These are phyloP conservation scores for Lachancea kluyveri DNA, from an alignment of 805 yeast species.

Conservation along the genomic window DNA sequence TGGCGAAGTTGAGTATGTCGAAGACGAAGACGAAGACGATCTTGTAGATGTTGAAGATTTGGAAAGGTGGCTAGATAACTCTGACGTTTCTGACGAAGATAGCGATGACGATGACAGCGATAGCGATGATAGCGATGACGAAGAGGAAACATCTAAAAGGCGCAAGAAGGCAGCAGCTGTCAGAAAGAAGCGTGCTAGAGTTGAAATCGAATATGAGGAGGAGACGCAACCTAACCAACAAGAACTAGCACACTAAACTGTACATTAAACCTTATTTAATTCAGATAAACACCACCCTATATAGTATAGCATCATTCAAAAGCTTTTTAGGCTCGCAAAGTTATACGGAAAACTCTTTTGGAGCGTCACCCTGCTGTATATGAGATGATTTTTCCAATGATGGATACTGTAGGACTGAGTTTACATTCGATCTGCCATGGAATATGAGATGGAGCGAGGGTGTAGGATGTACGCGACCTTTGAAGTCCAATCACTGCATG, in stretches of 20 bases:
- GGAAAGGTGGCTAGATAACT: constrained; percentile 75
- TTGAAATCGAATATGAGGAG: constrained; percentile 81
- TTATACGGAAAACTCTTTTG: too few species aligned
- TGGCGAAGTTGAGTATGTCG: constrained; percentile 83
- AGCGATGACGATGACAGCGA: constrained; percentile 31
- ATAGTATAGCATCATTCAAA: too few species aligned
- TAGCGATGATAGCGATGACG: constrained; percentile 35
- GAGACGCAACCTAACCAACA: constrained; percentile 39
- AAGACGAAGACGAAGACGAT: constrained; percentile 83
- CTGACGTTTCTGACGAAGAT: constrained; percentile 37
- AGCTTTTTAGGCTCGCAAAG: too few species aligned
- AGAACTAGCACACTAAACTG: constrained; percentile 21
- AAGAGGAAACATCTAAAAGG: constrained; percentile 32
- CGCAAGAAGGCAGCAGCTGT: constrained; percentile 33
- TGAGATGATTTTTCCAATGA: too few species aligned
- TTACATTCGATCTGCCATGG: too few species aligned
- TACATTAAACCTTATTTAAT: background rate
- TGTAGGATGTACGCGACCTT: too few species aligned
- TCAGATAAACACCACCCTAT: too few species aligned
- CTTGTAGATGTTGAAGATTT: constrained; percentile 89
- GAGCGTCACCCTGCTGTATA: too few species aligned
- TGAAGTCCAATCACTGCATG: too few species aligned
- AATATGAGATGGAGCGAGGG: too few species aligned
- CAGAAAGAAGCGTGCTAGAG: constrained; percentile 57
- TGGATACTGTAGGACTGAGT: too few species aligned